Evolutionary conservation across 2,329 filamentous ascomycete species (phyloP), one percentile per base, ranked within the genome.

Genomic region (Alternaria tenuissima): DNA sequence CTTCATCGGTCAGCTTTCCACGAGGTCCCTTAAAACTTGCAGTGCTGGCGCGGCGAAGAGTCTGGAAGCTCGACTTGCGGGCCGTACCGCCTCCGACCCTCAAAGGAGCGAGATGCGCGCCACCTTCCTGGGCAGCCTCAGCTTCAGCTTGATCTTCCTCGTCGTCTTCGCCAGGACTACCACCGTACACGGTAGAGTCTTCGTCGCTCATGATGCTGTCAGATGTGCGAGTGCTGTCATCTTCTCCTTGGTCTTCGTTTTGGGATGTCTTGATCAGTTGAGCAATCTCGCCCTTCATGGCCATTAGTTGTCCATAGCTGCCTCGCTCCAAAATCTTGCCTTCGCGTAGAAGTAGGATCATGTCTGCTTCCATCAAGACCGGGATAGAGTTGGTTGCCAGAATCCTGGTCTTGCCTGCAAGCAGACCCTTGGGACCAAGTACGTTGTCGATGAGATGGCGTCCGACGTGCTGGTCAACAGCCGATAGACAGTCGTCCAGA

Each of bases 391-490:
- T 99, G 20, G 95, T 99, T 9, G 95, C 94, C 51, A 99, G 84
- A 55, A 99, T 91, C 66, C 94, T 89, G 7, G 94, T 97, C 81
- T 98, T 98, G 39, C 90, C 87, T 52, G 84, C 86, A 24, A 99
- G 85, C 7, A 99, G 83, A 66, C 95, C 95, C 63, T 89, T 90
- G 5, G 91, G 85, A 12, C 95, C 95, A 36, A 99, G 87, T 1
- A 99, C 95, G 64, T 95, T 92, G 75, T 98, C 91, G 71, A 97
- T 97, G 58, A 99, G 86, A 80, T 99, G 95, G 65, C 92, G 87
- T 51, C 95, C 95, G 60, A 99, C 95, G 75, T 99, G 95, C 66
- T 96, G 94, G 80, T 99, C 95, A n/a, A 99, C 95, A 0, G 96
- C 95, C 16, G 94, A 98, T 11, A 99, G 85, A 62, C 94, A 91